Evolutionary conservation across 306 rosid genomes (phyloP).

Genomic region (Ormosia emarginata): DNA sequence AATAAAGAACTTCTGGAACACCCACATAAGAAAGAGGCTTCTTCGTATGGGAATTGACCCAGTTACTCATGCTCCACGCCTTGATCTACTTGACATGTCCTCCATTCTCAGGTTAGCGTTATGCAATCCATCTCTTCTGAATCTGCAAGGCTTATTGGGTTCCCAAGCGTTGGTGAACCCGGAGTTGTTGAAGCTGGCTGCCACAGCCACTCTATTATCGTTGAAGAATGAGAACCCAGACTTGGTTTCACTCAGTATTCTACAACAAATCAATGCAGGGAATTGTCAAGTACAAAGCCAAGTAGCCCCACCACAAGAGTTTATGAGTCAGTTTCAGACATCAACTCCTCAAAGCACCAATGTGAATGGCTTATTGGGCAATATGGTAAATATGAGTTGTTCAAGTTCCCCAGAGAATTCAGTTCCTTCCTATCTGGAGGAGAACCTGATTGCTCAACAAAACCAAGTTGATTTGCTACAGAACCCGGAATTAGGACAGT

Average conservation of each 20-base stretch:
- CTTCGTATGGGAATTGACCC: slow-evolving; percentile 86
- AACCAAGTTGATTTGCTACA: slow-evolving; percentile 34
- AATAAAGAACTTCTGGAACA: slow-evolving; percentile 94
- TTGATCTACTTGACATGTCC: slow-evolving; percentile 75
- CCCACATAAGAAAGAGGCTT: slow-evolving; percentile 76
- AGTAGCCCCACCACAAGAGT: slow-evolving; percentile 17
- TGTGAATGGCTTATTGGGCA: slow-evolving; percentile 16
- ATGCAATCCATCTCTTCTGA: slow-evolving; percentile 49
- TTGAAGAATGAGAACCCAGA: slow-evolving; percentile 44
- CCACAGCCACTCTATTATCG: slow-evolving; percentile 44
- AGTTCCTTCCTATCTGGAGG: slow-evolving; percentile 26
- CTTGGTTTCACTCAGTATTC: slow-evolving; percentile 28
- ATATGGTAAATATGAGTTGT: slow-evolving; percentile 15
- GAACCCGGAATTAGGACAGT: slow-evolving; percentile 29
- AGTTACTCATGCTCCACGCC: slow-evolving; percentile 84
- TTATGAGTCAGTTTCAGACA: slow-evolving; percentile 29
- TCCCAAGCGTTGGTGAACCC: slow-evolving; percentile 64
- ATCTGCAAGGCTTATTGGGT: slow-evolving; percentile 49
- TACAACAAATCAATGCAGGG: slow-evolving; percentile 38
- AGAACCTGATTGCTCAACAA: slow-evolving; percentile 27
- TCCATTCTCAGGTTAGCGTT: slow-evolving; percentile 53
- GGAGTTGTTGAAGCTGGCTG: slow-evolving; percentile 52
- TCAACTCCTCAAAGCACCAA: slow-evolving; percentile 18
- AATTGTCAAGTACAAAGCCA: slow-evolving; percentile 33
- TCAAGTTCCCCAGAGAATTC: slow-evolving; percentile 41